These are phyloP conservation scores for Calonectria fujianensis DNA, from an alignment of 2,329 filamentous ascomycete species.

Conservation along the genomic window DNA sequence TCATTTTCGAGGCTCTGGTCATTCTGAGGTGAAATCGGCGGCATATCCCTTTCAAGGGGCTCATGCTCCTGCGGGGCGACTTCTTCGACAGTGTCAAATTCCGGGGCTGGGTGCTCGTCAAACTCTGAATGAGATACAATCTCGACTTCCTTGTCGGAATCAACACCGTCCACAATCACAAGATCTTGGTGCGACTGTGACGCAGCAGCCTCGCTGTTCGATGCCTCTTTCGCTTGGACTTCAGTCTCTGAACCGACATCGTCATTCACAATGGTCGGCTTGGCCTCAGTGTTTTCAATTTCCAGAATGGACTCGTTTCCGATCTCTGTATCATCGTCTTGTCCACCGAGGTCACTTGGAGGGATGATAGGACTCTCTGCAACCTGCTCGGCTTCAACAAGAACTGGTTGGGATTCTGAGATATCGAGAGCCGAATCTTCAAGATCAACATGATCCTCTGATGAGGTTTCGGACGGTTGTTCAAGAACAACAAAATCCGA, in stretches of 20 bases:
- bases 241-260: background rate
- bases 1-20: background rate
- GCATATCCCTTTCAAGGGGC: background rate
- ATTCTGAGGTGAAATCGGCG: background rate
- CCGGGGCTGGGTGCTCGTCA: background rate
- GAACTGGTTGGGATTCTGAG: background rate
- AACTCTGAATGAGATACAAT: slow-evolving; percentile 1
- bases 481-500: slow-evolving; percentile 15
- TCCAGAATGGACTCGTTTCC: slow-evolving; percentile 17
- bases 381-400: background rate
- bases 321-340: slow-evolving; percentile 11
- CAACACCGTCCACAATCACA: background rate
- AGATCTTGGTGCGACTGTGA: background rate
- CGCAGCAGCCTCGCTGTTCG: background rate
- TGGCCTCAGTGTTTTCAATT: background rate
- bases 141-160: slow-evolving; percentile 17
- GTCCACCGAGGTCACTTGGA: slow-evolving; percentile 20
- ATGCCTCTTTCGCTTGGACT: background rate
- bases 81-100: background rate
- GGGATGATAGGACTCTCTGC: slow-evolving; percentile 32
- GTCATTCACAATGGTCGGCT: background rate
- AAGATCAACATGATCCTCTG: background rate
- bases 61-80: background rate
- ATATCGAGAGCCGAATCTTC: background rate
- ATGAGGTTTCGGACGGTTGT: background rate